Evolutionary conservation across 352 stramenopile species (phyloP).

Genomic region (Pythium oligandrum): DNA sequence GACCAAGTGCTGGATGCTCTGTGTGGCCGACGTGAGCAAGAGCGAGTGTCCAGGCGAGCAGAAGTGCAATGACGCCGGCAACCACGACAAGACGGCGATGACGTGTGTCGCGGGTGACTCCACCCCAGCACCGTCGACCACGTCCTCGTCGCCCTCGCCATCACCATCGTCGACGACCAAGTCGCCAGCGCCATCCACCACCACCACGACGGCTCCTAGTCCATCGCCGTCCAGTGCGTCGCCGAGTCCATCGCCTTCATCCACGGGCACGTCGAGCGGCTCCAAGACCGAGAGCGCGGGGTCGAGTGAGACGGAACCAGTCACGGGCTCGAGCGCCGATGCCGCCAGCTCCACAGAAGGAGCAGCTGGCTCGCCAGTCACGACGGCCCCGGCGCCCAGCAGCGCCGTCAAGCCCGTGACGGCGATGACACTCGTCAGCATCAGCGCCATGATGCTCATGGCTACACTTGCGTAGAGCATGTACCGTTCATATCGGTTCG

Average conservation of each 20-base stretch:
- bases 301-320: no score
- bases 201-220: background rate
- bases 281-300: no score
- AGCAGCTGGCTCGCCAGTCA: no score
- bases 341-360: no score
- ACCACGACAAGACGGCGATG: constrained; percentile 16
- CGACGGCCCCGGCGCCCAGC: no score
- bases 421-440: no score
- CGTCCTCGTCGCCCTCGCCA: constrained; percentile 2
- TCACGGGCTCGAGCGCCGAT: no score
- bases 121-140: constrained; percentile 3
- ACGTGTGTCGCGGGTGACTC: constrained; percentile 13
- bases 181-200: constrained; percentile 6
- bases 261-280: no score
- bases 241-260: background rate
- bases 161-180: constrained; percentile 4
- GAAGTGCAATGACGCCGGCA: constrained; percentile 20
- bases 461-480: no score
- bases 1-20: constrained; percentile 23
- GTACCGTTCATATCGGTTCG: no score
- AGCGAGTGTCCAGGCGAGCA: constrained; percentile 18
- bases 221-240: constrained; percentile 1
- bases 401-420: no score
- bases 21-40: constrained; percentile 14
- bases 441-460: no score